Percentiles rank a stretch among this genome's conserved stretches.
Evolutionary conservation across 495 filamentous ascomycete genomes (phyloP).

Genomic region (Eremomyces bilateralis): DNA sequence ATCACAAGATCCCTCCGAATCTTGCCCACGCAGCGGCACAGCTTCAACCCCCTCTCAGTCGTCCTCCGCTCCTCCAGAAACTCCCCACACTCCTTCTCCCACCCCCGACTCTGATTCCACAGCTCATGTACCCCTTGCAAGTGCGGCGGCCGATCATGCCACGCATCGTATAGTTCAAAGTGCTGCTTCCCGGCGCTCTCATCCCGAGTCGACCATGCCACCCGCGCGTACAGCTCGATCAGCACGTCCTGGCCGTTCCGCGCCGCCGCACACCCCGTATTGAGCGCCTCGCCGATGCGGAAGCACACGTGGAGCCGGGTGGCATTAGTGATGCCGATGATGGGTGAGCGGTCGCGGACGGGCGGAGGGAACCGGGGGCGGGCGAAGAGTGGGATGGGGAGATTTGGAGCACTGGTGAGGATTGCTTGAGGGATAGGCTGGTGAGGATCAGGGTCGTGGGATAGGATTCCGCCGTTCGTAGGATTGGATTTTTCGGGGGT

Average conservation of each 20-base stretch:
- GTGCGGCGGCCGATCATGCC: conserved; percentile 31
- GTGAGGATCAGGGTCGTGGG: not conserved
- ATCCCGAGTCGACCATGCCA: conserved; percentile 29
- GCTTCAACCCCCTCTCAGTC: too few relatives aligned
- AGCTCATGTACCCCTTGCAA: conserved; percentile 26
- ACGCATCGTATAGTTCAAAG: conserved; percentile 37
- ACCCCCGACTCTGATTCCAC: conserved; percentile 24
- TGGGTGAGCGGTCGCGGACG: conserved; percentile 27
- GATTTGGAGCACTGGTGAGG: not conserved
- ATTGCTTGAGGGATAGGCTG: not conserved
- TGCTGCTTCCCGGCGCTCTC: conserved; percentile 24
- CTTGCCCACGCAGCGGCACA: conserved; percentile 32
- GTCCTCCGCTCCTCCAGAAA: conserved; percentile 14
- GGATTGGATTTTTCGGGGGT: not conserved
- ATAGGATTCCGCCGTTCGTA: not conserved
- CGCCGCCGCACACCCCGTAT: conserved; percentile 20
- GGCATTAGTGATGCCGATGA: conserved; percentile 27
- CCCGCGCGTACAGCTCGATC: conserved; percentile 37
- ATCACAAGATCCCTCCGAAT: conserved; percentile 26
- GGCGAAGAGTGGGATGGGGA: conserved; percentile 15
- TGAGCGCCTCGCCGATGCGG: conserved; percentile 33
- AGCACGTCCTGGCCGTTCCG: conserved; percentile 23
- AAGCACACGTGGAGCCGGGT: conserved; percentile 35
- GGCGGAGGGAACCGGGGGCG: conserved; percentile 27
- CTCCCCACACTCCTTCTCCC: conserved; percentile 24